Evolutionary conservation across 768 basidiomycete species (phyloP), one percentile per base, ranked within the genome.

Genomic region (Suillus sp.): DNA sequence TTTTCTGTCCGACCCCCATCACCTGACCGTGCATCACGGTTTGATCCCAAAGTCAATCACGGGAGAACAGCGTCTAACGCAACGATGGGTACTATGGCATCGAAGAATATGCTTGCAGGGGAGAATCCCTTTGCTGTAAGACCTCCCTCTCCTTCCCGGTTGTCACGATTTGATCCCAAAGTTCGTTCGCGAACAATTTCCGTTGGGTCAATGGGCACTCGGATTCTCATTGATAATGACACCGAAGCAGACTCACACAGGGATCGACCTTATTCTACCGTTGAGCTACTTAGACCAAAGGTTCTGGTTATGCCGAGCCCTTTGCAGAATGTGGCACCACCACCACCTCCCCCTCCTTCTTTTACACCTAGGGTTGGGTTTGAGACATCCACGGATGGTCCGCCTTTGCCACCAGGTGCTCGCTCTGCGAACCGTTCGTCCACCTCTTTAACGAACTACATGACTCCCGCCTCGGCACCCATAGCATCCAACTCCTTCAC

Each of bases 271-370:
- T 88, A 86, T 69, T 93, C 92, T 11, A 90, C 90, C 14, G 67
- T 89, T 62, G 92, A 95, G 37, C 79, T 96, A 50, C 81, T 96
- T 68, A 84, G 95, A 25, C 95, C 95, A 1, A 95, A 95, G 74
- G 83, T 95, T n/a, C 87, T 97, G 51, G 87, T 97, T 65, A 96
- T 97, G 95, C 95, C 95, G 11, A 91, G 90, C 65, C 92, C 93
- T 1, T 78, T 96, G 42, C 91, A 95, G 68, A 77, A 80, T 58
- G 69, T 75, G 20, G 70, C 78, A 20, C 68, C 74, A 42, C 65
- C 74, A 32, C 66, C 76, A 25, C 66, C 79, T 20, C 72, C 78
- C 40, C 70, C 78, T 50, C 64, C 80, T 18, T 66, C 69, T 47
- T 71, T 70, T 3, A 76, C 72, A 45, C 68, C 80, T 37, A 78